Conservation (phyloP, 1,139 yeast genomes). For the Scheffersomyces insectosa region DNA sequence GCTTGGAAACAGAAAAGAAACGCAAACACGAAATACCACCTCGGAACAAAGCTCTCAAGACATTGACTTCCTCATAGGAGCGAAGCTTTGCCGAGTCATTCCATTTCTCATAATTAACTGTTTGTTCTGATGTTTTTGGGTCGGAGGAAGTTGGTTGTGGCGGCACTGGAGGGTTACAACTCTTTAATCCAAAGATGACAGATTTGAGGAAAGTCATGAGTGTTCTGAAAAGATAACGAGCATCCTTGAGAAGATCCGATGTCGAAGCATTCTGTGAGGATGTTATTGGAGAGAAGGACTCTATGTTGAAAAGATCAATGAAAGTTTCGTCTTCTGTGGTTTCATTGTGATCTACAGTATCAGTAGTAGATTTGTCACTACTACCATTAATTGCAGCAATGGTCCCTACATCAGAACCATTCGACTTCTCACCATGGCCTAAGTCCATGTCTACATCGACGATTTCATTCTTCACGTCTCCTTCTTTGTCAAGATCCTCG, state of each 20-base stretch:
- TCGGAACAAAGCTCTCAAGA: constrained; percentile 73
- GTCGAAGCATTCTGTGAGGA: constrained; percentile 31
- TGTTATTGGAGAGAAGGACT: constrained; percentile 41
- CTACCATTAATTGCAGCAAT: background rate
- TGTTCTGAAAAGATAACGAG: constrained; percentile 83
- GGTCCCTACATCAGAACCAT: background rate
- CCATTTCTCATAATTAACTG: constrained; percentile 65
- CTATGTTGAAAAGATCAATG: constrained; percentile 40
- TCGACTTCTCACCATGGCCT: constrained; percentile 3
- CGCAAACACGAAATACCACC: constrained; percentile 83
- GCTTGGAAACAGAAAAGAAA: constrained; percentile 66
- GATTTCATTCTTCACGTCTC: constrained; percentile 10
- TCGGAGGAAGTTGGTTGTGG: constrained; percentile 50
- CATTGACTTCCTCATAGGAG: constrained; percentile 77
- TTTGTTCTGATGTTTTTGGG: constrained; percentile 60
- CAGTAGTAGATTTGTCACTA: constrained; percentile 6
- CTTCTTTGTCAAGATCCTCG: constrained; percentile 3
- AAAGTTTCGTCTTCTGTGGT: constrained; percentile 32
- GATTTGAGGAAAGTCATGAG: constrained; percentile 89
- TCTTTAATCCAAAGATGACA: constrained; percentile 84
- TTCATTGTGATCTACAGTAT: constrained; percentile 21
- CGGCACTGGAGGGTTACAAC: constrained; percentile 86
- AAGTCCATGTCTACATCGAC: constrained; percentile 19
- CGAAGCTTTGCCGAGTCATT: constrained; percentile 83
- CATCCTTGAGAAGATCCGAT: constrained; percentile 79